Conservation (phyloP, 1,139 yeast species). For the Suhomyces yuchorum region DNA sequence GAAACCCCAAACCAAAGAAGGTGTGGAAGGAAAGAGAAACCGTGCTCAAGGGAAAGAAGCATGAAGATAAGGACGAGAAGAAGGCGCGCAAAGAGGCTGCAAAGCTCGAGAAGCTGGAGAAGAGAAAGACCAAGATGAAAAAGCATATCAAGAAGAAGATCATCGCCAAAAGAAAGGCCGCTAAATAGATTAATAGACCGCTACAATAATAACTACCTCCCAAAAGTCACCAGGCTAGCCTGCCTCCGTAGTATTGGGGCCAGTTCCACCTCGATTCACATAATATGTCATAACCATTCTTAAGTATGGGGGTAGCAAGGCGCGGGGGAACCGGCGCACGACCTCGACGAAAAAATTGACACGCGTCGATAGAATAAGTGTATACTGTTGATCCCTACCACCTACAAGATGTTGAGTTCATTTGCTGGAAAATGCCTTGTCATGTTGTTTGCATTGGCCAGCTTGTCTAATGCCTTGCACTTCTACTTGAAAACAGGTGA, state of each 20-base stretch:
- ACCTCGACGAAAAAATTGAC: constrained; percentile 13
- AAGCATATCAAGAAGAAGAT: constrained; percentile 86
- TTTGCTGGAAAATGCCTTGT: constrained; percentile 6
- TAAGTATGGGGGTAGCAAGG: not conserved
- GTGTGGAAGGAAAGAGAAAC: constrained; percentile 47
- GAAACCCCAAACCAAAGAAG: constrained; percentile 25
- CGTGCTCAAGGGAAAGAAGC: constrained; percentile 66
- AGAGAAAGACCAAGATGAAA: constrained; percentile 87
- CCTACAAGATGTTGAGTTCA: constrained; percentile 11
- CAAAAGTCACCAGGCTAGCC: too few species aligned
- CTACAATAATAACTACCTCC: too few species aligned
- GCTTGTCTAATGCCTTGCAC: constrained; percentile 37
- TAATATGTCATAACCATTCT: not conserved
- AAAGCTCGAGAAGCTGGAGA: constrained; percentile 82
- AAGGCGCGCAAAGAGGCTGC: constrained; percentile 82
- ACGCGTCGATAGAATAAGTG: constrained; percentile 11
- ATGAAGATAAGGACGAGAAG: constrained; percentile 82
- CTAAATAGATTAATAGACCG: constrained; percentile 15
- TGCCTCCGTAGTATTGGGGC: too few species aligned
- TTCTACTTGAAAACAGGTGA: constrained; percentile 50
- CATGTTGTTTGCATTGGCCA: constrained; percentile 18
- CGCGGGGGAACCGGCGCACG: constrained; percentile 5
- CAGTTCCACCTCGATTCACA: not conserved
- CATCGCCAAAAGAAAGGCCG: constrained; percentile 54
- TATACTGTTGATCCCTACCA: constrained; percentile 1